These are phyloP conservation scores for Pichia insulana DNA, from an alignment of 805 yeast genomes.

Conservation along the genomic window DNA sequence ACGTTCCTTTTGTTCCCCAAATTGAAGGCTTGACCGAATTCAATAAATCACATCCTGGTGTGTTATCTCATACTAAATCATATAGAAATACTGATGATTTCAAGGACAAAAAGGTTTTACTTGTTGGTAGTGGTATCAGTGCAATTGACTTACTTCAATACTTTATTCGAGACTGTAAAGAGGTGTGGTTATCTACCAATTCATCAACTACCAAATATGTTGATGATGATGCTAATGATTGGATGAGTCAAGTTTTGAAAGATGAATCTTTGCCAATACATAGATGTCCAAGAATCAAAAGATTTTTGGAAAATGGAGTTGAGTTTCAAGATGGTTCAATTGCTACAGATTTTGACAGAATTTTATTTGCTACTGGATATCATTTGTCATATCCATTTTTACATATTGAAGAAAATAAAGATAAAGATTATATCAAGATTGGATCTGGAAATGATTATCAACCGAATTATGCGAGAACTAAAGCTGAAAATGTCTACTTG, in stretches of 20 bases:
- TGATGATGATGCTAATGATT: slow-evolving; percentile 28
- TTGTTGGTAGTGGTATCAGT: slow-evolving; percentile 42
- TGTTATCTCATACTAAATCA: slow-evolving; percentile 21
- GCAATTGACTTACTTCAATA: slow-evolving; percentile 54
- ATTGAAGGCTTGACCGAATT: slow-evolving; percentile 28
- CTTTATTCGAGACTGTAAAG: slow-evolving; percentile 19
- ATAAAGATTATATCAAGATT: slow-evolving; percentile 12
- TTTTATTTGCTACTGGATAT: slow-evolving; percentile 44
- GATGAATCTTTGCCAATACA: slow-evolving; percentile 24
- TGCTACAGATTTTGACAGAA: slow-evolving; percentile 27
- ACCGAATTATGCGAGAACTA: slow-evolving; percentile 10
- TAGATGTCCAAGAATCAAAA: slow-evolving; percentile 24
- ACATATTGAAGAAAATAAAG: slow-evolving; percentile 20
- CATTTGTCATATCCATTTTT: slow-evolving; percentile 36
- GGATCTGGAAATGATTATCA: slow-evolving; percentile 29
- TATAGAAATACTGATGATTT: slow-evolving; percentile 24
- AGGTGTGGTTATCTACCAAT: slow-evolving; percentile 5
- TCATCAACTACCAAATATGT: neutral
- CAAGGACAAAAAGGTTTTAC: slow-evolving; percentile 23
- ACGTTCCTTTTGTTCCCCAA: slow-evolving; percentile 33
- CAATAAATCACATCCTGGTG: slow-evolving; percentile 24
- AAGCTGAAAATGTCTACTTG: slow-evolving; percentile 19
- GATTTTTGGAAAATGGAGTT: slow-evolving; percentile 22
- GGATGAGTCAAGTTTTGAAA: slow-evolving; percentile 32
- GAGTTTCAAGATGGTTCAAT: slow-evolving; percentile 27